A percentile compares a stretch with the other conserved stretches of the same genome.
Conservation (phyloP, 1,139 yeast genomes). For the Protomyces gravidus region DNA sequence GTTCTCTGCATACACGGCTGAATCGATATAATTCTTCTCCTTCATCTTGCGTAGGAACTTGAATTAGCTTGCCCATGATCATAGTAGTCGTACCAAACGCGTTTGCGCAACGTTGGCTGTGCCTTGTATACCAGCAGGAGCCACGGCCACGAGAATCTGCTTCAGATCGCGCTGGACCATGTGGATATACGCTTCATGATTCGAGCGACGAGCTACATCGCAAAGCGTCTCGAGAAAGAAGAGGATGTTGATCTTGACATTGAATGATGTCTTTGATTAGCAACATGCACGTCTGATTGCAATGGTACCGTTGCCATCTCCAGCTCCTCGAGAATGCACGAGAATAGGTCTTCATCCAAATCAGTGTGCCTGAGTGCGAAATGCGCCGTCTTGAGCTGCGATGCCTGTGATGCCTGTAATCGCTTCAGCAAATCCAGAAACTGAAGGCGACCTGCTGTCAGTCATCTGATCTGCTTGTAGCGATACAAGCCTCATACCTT, state of each 20-base stretch:
- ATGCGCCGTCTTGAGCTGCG: constrained; percentile 37
- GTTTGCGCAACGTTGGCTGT: constrained; percentile 49
- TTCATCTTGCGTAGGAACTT: constrained; percentile 31
- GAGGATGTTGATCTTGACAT: constrained; percentile 60
- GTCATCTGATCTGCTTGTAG: neutral
- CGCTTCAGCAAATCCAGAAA: constrained; percentile 58
- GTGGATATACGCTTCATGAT: constrained; percentile 32
- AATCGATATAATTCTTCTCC: constrained; percentile 32
- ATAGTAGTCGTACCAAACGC: constrained; percentile 34
- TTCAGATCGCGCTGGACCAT: constrained; percentile 45
- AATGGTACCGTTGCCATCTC: constrained; percentile 40
- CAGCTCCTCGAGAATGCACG: constrained; percentile 66
- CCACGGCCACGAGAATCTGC: constrained; percentile 50
- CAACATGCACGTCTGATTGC: no score
- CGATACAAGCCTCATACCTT: constrained; percentile 25
- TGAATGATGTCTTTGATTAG: constrained; percentile 44
- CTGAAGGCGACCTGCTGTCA: constrained; percentile 52
- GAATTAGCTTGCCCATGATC: neutral
- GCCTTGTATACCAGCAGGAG: constrained; percentile 48
- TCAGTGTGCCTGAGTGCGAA: constrained; percentile 42
- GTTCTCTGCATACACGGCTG: constrained; percentile 25
- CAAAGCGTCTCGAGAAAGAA: constrained; percentile 62
- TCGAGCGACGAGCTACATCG: constrained; percentile 39
- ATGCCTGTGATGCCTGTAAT: constrained; percentile 56
- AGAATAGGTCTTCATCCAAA: constrained; percentile 66